A percentile compares a stretch with the other conserved stretches of the same genome.
These are phyloP conservation scores for Medakamo hakoo DNA, from an alignment of 139 green algal species.

Conservation along the genomic window DNA sequence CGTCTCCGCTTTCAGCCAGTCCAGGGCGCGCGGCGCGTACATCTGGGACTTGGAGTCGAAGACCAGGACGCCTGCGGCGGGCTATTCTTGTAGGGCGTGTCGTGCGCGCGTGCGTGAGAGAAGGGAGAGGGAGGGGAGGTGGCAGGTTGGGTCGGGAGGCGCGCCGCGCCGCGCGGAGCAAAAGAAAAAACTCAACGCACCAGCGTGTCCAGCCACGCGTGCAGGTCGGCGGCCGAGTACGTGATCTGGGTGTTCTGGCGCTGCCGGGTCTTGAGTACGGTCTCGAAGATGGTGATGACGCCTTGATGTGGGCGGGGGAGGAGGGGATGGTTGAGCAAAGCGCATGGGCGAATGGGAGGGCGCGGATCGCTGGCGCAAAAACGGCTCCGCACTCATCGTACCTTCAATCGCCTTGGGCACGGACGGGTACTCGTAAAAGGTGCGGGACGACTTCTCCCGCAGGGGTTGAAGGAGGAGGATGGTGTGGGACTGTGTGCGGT, in stretches of 20 bases:
- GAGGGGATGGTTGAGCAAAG: too few species aligned
- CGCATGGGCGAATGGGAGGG: too few species aligned
- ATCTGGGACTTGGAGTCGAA: background rate
- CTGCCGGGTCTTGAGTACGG: background rate
- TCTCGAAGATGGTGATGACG: background rate
- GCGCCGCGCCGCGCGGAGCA: too few species aligned
- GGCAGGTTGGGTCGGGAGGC: too few species aligned
- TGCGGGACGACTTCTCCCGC: background rate
- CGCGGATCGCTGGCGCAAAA: too few species aligned
- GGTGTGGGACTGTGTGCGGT: background rate
- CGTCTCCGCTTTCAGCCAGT: background rate
- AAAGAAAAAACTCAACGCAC: background rate
- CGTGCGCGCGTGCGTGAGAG: too few species aligned
- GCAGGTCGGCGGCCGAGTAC: background rate
- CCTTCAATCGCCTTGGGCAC: background rate
- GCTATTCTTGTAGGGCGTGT: too few species aligned
- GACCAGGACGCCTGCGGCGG: background rate
- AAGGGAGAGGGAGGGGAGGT: too few species aligned
- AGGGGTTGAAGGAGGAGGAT: background rate
- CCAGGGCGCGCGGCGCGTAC: background rate
- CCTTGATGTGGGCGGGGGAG: too few species aligned
- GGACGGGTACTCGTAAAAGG: background rate
- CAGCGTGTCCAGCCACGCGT: background rate
- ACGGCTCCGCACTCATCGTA: too few species aligned
- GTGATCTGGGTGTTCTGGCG: background rate